Conservation (phyloP, 805 yeast genomes). For the Metschnikowia similis region DNA sequence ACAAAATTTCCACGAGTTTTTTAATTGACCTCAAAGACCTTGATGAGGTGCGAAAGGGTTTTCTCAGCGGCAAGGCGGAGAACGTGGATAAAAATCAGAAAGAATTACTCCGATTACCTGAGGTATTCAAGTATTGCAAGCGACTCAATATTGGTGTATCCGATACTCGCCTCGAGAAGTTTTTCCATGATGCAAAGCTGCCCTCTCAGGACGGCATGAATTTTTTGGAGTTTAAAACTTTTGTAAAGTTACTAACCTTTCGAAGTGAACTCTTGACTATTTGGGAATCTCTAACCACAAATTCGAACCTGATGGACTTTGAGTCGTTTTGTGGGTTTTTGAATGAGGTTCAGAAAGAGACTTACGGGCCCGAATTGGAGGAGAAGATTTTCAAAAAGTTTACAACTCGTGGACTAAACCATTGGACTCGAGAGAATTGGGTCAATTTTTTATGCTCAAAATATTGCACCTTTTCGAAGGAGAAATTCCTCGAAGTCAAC, state of each 20-base stretch:
- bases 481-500: conserved; percentile 6
- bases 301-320: conserved; percentile 18
- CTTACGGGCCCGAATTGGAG: conserved; percentile 22
- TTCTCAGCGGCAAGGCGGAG: conserved; percentile 22
- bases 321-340: conserved; percentile 38
- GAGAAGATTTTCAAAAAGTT: conserved; percentile 28
- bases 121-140: conserved; percentile 60
- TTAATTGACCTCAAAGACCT: conserved; percentile 36
- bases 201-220: conserved; percentile 38
- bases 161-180: conserved; percentile 38
- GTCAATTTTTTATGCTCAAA: conserved; percentile 9
- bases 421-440: conserved; percentile 7
- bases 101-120: conserved; percentile 52
- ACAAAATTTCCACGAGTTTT: conserved; percentile 54
- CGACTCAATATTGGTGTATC: conserved; percentile 73
- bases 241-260: conserved; percentile 62
- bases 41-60: conserved; percentile 24
- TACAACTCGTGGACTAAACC: conserved; percentile 10
- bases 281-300: conserved; percentile 37
- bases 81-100: conserved; percentile 19
- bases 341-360: conserved; percentile 45
- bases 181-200: conserved; percentile 46
- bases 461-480: conserved; percentile 8
- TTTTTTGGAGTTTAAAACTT: conserved; percentile 70
- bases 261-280: conserved; percentile 58